These are phyloP conservation scores for Penicillium malachiteum DNA, from an alignment of 495 filamentous ascomycete genomes.

Conservation along the genomic window DNA sequence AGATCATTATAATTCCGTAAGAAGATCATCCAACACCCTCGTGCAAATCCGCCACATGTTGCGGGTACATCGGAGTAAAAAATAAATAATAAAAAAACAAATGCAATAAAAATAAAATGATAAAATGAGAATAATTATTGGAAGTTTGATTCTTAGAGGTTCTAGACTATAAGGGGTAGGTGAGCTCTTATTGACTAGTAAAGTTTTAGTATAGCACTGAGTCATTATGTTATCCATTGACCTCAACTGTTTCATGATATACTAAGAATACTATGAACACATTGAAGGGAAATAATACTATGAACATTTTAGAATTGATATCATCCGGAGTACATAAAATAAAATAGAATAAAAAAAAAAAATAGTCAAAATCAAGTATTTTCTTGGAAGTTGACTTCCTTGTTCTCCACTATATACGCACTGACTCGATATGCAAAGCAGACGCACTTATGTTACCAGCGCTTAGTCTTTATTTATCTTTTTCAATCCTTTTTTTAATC, in stretches of 20 bases:
- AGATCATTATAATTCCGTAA: slow-evolving; percentile 5
- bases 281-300: no score
- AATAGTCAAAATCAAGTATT: background rate
- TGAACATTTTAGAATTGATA: no score
- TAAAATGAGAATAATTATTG: no score
- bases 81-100: background rate
- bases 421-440: slow-evolving; percentile 22
- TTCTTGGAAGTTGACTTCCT: slow-evolving; percentile 1
- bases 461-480: slow-evolving; percentile 26
- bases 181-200: no score
- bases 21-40: slow-evolving; percentile 18
- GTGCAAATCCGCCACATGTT: slow-evolving; percentile 16
- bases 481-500: slow-evolving; percentile 14
- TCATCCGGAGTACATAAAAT: background rate
- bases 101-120: background rate
- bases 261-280: no score
- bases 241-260: no score
- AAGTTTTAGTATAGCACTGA: no score
- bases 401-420: slow-evolving; percentile 23
- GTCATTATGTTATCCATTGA: no score
- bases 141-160: no score
- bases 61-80: slow-evolving; percentile 13
- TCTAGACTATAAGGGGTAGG: no score
- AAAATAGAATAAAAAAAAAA: background rate
- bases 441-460: slow-evolving; percentile 20